These are phyloP conservation scores for Tolypocladium ophioglossoides DNA, from an alignment of 2,329 filamentous ascomycete genomes.

Conservation along the genomic window DNA sequence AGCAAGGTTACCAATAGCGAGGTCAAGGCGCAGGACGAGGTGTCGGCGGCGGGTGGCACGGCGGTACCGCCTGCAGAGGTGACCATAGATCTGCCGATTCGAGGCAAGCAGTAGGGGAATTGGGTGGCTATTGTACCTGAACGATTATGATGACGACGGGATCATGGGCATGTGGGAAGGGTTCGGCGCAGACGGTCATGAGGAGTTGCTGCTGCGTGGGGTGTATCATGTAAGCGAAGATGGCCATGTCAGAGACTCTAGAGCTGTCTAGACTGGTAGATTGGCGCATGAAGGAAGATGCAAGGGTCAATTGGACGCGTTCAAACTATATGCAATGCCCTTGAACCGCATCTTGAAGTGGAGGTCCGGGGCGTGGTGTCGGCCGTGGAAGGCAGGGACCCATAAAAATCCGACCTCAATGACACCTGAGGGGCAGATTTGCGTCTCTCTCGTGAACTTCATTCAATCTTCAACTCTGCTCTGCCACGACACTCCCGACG, in stretches of 20 bases:
- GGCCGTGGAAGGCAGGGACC: background rate
- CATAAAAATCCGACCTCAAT: background rate
- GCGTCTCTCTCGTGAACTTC: background rate
- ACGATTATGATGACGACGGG: background rate
- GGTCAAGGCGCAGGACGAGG: slow-evolving; percentile 9
- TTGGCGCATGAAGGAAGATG: background rate
- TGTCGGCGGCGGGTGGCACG: slow-evolving; percentile 7
- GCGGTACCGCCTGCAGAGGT: slow-evolving; percentile 8
- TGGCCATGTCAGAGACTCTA: background rate
- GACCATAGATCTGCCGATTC: slow-evolving; percentile 12
- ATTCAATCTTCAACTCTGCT: background rate
- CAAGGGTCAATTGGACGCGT: background rate
- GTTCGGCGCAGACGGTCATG: background rate
- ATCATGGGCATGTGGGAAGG: background rate
- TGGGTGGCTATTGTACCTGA: background rate
- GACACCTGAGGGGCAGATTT: background rate
- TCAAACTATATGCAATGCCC: background rate
- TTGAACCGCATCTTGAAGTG: background rate
- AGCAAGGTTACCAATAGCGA: background rate
- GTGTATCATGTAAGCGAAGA: background rate
- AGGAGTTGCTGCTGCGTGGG: background rate
- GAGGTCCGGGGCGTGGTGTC: background rate
- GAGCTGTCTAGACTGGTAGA: background rate
- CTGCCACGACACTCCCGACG: background rate
- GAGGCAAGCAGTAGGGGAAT: slow-evolving; percentile 5